These are phyloP conservation scores for Cyanidioschyzon merolae DNA, from an alignment of 23 red algal species.

Conservation along the genomic window DNA sequence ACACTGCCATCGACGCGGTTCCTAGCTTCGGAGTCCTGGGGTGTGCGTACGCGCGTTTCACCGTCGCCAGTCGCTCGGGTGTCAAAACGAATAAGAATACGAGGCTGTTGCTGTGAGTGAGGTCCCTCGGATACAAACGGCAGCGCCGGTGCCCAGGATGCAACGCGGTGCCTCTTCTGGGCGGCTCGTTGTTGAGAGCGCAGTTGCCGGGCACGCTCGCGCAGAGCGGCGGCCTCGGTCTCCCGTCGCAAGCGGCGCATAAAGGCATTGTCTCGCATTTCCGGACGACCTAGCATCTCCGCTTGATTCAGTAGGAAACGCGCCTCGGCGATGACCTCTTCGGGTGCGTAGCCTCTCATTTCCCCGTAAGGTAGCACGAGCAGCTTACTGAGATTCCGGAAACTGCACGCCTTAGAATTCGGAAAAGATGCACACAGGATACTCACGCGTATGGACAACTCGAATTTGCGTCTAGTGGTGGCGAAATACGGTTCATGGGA, in stretches of 20 bases:
- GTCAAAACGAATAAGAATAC: too few relatives aligned
- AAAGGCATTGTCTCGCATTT: conserved; percentile 15
- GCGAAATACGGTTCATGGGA: not conserved
- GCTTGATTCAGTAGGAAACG: not conserved
- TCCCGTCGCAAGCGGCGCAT: conserved; percentile 9
- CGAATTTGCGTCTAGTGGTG: conserved; percentile 5
- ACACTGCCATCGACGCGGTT: too few relatives aligned
- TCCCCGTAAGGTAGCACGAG: not conserved
- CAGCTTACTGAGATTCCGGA: conserved; percentile 12
- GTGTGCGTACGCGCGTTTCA: too few relatives aligned
- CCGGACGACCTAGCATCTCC: conserved; percentile 5
- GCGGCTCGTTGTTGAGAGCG: not conserved
- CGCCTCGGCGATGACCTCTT: not conserved
- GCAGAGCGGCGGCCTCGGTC: not conserved
- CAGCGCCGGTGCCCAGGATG: too few relatives aligned
- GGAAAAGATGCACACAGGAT: conserved; percentile 7
- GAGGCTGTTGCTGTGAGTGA: too few relatives aligned
- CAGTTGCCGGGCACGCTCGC: not conserved
- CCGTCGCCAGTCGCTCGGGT: too few relatives aligned
- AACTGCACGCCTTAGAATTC: not conserved
- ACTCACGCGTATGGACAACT: not conserved
- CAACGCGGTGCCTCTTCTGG: not conserved
- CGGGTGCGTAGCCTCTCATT: not conserved
- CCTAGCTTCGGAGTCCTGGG: too few relatives aligned
- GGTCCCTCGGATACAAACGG: too few relatives aligned